Base-by-base conservation (phyloP, 345 rosid genomes). In the Syzygium aqueum region DNA sequence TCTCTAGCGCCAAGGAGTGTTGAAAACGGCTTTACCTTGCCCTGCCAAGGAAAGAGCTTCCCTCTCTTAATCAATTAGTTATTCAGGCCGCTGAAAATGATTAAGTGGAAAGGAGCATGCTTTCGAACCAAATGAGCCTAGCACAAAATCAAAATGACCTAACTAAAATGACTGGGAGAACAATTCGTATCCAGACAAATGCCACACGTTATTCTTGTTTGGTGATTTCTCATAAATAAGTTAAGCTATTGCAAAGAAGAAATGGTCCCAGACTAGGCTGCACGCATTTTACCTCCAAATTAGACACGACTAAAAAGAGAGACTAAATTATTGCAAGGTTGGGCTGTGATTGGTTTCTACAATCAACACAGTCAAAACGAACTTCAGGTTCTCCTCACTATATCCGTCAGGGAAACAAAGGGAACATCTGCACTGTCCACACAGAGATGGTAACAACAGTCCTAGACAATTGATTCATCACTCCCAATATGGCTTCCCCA, bases 11-110 rank as follows among this genome's bases (percentile, higher is more conserved):
- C 77, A 86, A 91, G 63, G 23, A 93, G 90, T 13, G 94, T 89
- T 9, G 85, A 85, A 86, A 95, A 96, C 56, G 95, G 97, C 54
- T 28, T 91, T 21, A 89, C 61, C 88, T 94, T 89, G 23, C 93
- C 94, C 96, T 96, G 90, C n/a, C 87, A 65, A 85, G 57, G 49
- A 63, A 61, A 59, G 56, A 21, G 83, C 30, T 43, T 15, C 56
- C 53, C 27, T 21, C 5, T 49, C 13, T 63, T 17, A 43, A 85
- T 43, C 11, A 85, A n/a, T 51, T n/a, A 10, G 46, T 73, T 73
- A 73, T 73, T 33, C 25, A 19, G 49, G 49, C 13, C 2, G 21
- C 80, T 33, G 14, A 73, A 37, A 37, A 73, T 51, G 53, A 51
- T 51, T 23, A 56, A 56, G 61, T 25, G 27, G 61, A 73, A 33